Percentiles rank a stretch among this genome's conserved stretches.
Conservation (phyloP, 2,329 filamentous ascomycete species). For the Phaeosphaeriaceae sp. region DNA sequence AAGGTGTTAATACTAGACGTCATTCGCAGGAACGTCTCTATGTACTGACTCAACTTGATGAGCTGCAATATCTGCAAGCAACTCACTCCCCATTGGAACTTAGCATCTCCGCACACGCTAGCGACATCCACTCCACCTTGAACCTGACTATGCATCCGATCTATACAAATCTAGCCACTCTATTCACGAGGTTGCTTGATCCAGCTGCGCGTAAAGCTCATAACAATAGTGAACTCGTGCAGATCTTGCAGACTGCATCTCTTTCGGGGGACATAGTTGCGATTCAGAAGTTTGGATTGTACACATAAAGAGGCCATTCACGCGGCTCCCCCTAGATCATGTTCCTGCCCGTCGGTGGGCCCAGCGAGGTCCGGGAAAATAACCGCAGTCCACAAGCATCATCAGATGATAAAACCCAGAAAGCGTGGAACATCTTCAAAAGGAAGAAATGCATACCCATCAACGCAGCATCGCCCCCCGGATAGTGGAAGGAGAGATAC, state of each 20-base stretch:
- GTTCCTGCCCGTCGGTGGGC: slow-evolving; percentile 5
- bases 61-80: neutral
- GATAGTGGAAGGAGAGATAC: slow-evolving; percentile 1
- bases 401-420: neutral
- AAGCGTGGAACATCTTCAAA: neutral
- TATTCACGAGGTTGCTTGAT: too few relatives aligned
- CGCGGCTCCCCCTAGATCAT: neutral
- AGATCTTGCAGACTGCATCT: slow-evolving; percentile 9
- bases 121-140: neutral
- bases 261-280: slow-evolving; percentile 7
- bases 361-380: neutral
- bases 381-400: neutral
- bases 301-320: slow-evolving; percentile 17
- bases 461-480: neutral
- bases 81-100: neutral
- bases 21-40: too few relatives aligned
- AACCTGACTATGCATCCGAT: too few relatives aligned
- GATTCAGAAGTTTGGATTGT: slow-evolving; percentile 33
- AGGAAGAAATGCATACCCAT: slow-evolving; percentile 1
- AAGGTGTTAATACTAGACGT: too few relatives aligned
- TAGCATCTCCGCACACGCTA: neutral
- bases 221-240: slow-evolving; percentile 30
- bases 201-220: slow-evolving; percentile 15
- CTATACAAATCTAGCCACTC: too few relatives aligned
- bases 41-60: neutral